These are phyloP conservation scores for Rhizophlyctis rosea DNA, from an alignment of 192 early-diverging fungal species.

Conservation along the genomic window DNA sequence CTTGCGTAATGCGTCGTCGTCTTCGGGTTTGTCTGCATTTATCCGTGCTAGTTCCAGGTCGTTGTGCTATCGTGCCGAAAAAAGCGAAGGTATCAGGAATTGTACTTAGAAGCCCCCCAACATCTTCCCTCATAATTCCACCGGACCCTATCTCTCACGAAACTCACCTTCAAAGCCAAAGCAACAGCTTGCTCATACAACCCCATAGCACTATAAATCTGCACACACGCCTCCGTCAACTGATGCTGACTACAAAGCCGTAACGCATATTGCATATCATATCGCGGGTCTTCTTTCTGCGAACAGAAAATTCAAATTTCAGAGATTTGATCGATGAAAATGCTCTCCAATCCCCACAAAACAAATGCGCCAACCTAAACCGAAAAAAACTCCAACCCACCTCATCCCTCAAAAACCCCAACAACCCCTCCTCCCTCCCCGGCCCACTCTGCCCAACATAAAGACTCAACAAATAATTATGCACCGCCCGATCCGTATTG, in stretches of 20 bases:
- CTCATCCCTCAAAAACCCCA: conserved; percentile 73
- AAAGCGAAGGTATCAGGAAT: background rate
- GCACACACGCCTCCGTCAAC: conserved; percentile 83
- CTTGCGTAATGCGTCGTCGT: conserved; percentile 76
- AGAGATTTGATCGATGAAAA: conserved; percentile 17
- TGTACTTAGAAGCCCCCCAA: background rate
- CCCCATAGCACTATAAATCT: conserved; percentile 83
- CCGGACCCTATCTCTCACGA: background rate
- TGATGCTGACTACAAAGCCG: conserved; percentile 81
- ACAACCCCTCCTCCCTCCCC: conserved; percentile 55
- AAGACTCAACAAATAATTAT: conserved; percentile 87
- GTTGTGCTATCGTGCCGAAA: conserved; percentile 47
- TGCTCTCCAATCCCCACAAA: no score
- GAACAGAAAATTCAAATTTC: no score
- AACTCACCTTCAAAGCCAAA: conserved; percentile 71
- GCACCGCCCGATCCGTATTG: conserved; percentile 84
- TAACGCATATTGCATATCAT: conserved; percentile 88
- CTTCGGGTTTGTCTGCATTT: conserved; percentile 89
- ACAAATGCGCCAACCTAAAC: no score
- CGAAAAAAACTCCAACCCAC: conserved; percentile 44
- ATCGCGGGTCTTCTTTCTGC: conserved; percentile 78
- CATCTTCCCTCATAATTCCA: background rate
- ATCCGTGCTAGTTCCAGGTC: conserved; percentile 89
- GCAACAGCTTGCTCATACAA: conserved; percentile 92
- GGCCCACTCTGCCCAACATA: conserved; percentile 65